Percentiles rank a stretch among this genome's conserved stretches.
Conservation (phyloP, 2,329 filamentous ascomycete genomes). For the Dactylellina leptospora region DNA sequence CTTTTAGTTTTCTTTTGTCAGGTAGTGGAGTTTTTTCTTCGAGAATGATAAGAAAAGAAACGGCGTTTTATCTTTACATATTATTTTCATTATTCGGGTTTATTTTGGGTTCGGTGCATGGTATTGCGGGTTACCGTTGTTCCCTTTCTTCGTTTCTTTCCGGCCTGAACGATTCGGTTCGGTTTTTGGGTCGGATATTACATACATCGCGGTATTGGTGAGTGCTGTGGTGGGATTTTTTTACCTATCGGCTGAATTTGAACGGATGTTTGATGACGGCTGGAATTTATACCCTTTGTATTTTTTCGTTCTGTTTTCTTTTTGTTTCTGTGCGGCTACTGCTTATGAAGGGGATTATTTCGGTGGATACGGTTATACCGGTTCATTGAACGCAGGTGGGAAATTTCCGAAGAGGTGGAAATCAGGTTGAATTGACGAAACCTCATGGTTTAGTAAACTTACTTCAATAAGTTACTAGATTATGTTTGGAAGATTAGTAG, state of each 20-base stretch:
- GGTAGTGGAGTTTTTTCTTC: conserved; percentile 28
- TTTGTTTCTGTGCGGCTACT: neutral
- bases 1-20: conserved; percentile 27
- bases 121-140: neutral
- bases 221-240: too few species aligned
- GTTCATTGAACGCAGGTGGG: neutral
- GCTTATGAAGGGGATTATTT: neutral
- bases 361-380: neutral
- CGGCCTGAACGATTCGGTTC: neutral
- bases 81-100: conserved; percentile 2
- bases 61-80: conserved; percentile 31
- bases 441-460: too few species aligned
- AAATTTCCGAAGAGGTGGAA: neutral
- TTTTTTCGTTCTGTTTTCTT: neutral
- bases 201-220: too few species aligned
- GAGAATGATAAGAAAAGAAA: conserved; percentile 21
- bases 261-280: too few species aligned
- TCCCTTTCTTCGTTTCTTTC: conserved; percentile 3
- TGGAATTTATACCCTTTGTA: neutral
- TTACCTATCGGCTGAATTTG: too few species aligned
- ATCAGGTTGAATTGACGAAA: too few species aligned
- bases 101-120: neutral
- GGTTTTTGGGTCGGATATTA: too few species aligned
- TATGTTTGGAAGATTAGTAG: too few species aligned
- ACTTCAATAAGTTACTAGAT: too few species aligned